Evolutionary conservation across 169 alveolate genomes (phyloP).

Genomic region (Pseudocohnilembus persalinus): DNA sequence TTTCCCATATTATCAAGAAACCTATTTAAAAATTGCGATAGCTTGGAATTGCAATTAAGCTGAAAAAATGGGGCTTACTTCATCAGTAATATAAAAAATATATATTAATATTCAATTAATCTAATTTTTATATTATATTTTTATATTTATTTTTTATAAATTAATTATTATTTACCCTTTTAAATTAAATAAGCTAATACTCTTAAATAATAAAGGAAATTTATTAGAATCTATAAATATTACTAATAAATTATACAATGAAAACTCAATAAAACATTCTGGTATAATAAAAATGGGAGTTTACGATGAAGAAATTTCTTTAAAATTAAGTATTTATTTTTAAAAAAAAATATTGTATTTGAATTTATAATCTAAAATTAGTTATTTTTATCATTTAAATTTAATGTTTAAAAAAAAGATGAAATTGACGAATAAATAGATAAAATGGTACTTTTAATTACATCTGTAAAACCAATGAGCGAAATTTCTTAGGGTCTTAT

Average conservation of each 20-base stretch:
- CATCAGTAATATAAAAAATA: not conserved
- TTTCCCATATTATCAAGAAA: not conserved
- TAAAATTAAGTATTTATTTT: not conserved
- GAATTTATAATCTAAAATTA: not conserved
- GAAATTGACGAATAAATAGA: not conserved
- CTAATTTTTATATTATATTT: too few species aligned
- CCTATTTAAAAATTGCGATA: not conserved
- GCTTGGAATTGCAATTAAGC: not conserved
- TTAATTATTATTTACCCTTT: too few species aligned
- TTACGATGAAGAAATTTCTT: not conserved
- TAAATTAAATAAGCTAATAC: not conserved
- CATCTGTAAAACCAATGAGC: not conserved
- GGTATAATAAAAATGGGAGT: not conserved
- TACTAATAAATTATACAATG: not conserved
- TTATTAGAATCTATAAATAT: too few species aligned
- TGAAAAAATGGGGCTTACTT: not conserved
- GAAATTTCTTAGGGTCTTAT: not conserved
- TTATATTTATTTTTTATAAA: too few species aligned
- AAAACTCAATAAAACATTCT: not conserved
- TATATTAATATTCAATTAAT: too few species aligned
- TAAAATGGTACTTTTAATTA: not conserved
- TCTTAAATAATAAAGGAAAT: not conserved
- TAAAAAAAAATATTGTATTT: too few species aligned
- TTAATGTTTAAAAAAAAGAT: too few species aligned
- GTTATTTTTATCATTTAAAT: too few species aligned